Evolutionary conservation across 345 rosid species (phyloP).

Genomic region (Populus euphratica): DNA sequence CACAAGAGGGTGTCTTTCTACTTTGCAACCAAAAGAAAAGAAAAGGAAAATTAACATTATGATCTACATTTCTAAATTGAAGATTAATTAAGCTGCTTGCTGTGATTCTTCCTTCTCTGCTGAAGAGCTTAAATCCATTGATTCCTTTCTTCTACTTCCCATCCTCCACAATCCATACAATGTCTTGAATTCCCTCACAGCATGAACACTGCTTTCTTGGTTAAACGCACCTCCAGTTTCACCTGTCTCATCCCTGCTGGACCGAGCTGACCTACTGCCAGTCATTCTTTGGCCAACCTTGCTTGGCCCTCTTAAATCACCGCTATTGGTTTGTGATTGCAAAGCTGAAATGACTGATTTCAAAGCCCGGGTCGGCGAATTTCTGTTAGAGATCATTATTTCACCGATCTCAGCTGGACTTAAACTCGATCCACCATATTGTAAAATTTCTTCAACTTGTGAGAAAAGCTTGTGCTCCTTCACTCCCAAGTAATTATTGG

Average conservation of each 20-base stretch:
- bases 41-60: not conserved
- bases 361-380: conserved; percentile 23
- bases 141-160: conserved; percentile 27
- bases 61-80: not conserved
- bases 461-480: conserved; percentile 30
- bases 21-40: not conserved
- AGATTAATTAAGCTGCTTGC: not conserved
- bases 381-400: conserved; percentile 27
- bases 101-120: conserved; percentile 2
- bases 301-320: not conserved
- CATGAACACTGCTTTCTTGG: conserved; percentile 25
- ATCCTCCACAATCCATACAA: conserved; percentile 22
- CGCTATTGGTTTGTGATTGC: conserved; percentile 6
- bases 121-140: not conserved
- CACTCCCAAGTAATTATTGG: conserved; percentile 23
- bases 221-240: conserved; percentile 5
- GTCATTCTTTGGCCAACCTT: not conserved
- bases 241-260: not conserved
- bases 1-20: not conserved
- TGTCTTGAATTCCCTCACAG: conserved; percentile 21
- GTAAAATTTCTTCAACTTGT: conserved; percentile 18
- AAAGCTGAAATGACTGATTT: conserved; percentile 23
- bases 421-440: conserved; percentile 13
- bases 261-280: not conserved
- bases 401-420: conserved; percentile 30